phyloP scores from a whole-genome alignment of 805 yeast species.

The Kurtzmaniella cleridarum region DNA sequence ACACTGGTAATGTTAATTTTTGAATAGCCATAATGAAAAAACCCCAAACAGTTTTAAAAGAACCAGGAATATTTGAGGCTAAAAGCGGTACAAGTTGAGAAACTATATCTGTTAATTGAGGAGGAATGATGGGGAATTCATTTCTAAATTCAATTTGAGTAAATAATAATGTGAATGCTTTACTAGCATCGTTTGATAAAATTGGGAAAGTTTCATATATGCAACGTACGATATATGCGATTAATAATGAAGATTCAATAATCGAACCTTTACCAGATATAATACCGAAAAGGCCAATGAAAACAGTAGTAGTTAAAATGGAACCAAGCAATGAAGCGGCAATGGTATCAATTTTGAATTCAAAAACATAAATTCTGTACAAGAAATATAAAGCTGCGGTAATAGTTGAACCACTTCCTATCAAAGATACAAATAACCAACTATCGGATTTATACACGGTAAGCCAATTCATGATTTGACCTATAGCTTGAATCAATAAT shows the following conservation, averaged over 20 bases:
- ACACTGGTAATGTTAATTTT: slow-evolving; percentile 75
- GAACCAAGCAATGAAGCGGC: slow-evolving; percentile 86
- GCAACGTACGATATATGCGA: slow-evolving; percentile 89
- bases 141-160: slow-evolving; percentile 27
- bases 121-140: slow-evolving; percentile 34
- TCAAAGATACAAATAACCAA: slow-evolving; percentile 71
- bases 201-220: slow-evolving; percentile 91
- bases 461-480: slow-evolving; percentile 74
- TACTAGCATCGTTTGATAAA: slow-evolving; percentile 50
- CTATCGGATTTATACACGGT: slow-evolving; percentile 59
- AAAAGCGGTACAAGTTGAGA: slow-evolving; percentile 37
- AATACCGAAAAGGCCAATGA: slow-evolving; percentile 79
- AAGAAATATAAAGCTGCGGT: slow-evolving; percentile 75
- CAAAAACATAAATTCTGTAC: slow-evolving; percentile 76
- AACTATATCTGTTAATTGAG: slow-evolving; percentile 28
- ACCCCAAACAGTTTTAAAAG: slow-evolving; percentile 51
- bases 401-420: slow-evolving; percentile 68
- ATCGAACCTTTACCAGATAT: slow-evolving; percentile 80
- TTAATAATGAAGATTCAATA: slow-evolving; percentile 79
- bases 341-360: slow-evolving; percentile 60
- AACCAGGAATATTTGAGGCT: slow-evolving; percentile 48
- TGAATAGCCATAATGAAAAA: slow-evolving; percentile 45
- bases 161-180: slow-evolving; percentile 25
- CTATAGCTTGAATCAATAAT: slow-evolving; percentile 86
- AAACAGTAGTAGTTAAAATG: slow-evolving; percentile 66